These are phyloP conservation scores for Thelephora aurantiotincta DNA, from an alignment of 768 basidiomycete genomes.

Conservation along the genomic window DNA sequence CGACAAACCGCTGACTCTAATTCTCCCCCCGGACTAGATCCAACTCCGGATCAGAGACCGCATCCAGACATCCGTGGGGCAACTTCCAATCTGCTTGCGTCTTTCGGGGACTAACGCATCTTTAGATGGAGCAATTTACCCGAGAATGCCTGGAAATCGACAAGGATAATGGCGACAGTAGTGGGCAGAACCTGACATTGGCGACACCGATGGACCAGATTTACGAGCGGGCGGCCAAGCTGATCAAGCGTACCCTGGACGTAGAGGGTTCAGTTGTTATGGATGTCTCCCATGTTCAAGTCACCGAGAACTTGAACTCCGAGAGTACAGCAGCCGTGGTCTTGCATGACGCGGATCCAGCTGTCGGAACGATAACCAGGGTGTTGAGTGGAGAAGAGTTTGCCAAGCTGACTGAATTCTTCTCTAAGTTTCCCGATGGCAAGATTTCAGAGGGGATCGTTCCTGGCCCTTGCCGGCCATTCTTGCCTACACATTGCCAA, in stretches of 20 bases:
- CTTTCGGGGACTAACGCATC: background rate
- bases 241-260: conserved; percentile 82
- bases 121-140: conserved; percentile 88
- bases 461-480: conserved; percentile 68
- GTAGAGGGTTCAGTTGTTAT: conserved; percentile 87
- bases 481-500: conserved; percentile 70
- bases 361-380: conserved; percentile 30
- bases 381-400: conserved; percentile 57
- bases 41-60: conserved; percentile 82
- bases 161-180: conserved; percentile 27
- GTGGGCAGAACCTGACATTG: conserved; percentile 13
- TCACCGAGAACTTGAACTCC: conserved; percentile 50
- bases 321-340: conserved; percentile 56
- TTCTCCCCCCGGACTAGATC: conserved; percentile 31
- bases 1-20: background rate
- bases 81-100: background rate
- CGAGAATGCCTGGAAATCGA: conserved; percentile 91
- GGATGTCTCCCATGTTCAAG: conserved; percentile 86
- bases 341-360: conserved; percentile 54
- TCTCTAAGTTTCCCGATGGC: conserved; percentile 70
- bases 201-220: conserved; percentile 67
- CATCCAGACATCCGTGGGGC: conserved; percentile 74
- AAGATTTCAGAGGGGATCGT: conserved; percentile 80
- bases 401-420: conserved; percentile 59
- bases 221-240: conserved; percentile 79